Base-by-base conservation (phyloP, 1,139 yeast species). In the Zhuliangozyma parablackwelliae region DNA sequence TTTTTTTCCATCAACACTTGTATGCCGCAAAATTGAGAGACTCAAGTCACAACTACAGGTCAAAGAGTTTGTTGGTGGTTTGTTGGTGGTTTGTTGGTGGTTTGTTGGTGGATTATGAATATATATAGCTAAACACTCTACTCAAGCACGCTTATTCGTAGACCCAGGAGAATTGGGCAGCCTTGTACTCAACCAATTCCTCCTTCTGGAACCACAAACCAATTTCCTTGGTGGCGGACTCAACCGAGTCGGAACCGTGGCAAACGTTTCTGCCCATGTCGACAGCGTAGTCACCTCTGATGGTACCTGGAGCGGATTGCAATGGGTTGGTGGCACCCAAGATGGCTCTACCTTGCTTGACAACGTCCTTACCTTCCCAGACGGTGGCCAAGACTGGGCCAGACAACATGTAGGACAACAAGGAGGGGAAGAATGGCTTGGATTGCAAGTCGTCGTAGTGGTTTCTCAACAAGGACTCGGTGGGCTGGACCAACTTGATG, bases 321-420 rank as follows among this genome's bases (percentile, higher is more conserved):
- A 85, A 80, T 65, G 99, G 99, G 87, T 94, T 90, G 74, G 98
- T 94, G 56, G 98, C 97, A 74, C 99, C 99, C 61, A 94, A 82
- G 65, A 94, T 82, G 61, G 78, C 83, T 78, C 99, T 87, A 68
- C 98, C 98, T 71, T 87, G 95, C 78, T 89, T 89, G 70, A 94
- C 98, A 67, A 82, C 98, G 64, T 92, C 97, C 80, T 90, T 92
- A 73, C 99, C 99, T 75, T 94, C 97, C 98, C 98, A 94, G 58
- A 90, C 97, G 65, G 96, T 94, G 57, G 98, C 98, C 60, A 92
- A 80, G 56, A 94, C 87, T 65, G 99, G 99, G 57, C 99, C 98
- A 50, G 97, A 88, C 67, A 79, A 78, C 99, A 94, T 92, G 89
- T 90, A 90, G 56, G 89, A 77, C 64, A 88, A 78, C 72, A 92